Conservation (phyloP, 306 rosid genomes). For the Acacia acuminata region DNA sequence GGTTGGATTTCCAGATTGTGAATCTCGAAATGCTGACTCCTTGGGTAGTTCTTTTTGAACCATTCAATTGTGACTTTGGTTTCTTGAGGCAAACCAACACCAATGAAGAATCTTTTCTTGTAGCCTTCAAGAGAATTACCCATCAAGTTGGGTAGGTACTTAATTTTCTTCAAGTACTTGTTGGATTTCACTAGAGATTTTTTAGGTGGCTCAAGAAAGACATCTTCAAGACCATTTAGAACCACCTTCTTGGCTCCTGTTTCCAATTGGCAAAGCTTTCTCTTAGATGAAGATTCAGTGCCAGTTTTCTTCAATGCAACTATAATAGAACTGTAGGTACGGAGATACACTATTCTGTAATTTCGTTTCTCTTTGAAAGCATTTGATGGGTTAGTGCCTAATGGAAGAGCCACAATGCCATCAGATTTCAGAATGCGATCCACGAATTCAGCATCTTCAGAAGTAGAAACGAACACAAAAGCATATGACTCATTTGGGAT, state of each 20-base stretch:
- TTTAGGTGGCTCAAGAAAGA: conserved; percentile 59
- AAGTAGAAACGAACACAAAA: conserved; percentile 48
- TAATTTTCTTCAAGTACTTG: conserved; percentile 46
- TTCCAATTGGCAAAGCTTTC: conserved; percentile 41
- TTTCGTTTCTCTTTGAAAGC: conserved; percentile 40
- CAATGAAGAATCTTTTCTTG: conserved; percentile 45
- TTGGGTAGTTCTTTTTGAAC: conserved; percentile 59
- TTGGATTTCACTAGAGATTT: conserved; percentile 27
- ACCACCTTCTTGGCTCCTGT: conserved; percentile 33
- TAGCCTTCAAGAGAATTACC: conserved; percentile 55
- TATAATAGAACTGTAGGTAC: conserved; percentile 48
- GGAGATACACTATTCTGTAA: conserved; percentile 54
- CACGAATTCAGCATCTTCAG: conserved; percentile 48
- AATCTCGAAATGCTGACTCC: conserved; percentile 51
- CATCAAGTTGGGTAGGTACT: conserved; percentile 58
- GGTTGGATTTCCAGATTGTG: conserved; percentile 31
- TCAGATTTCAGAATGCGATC: conserved; percentile 57
- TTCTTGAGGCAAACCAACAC: conserved; percentile 47
- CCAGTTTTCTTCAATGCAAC: conserved; percentile 56
- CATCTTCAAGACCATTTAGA: conserved; percentile 53
- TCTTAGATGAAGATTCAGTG: conserved; percentile 31
- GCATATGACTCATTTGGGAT: conserved; percentile 51
- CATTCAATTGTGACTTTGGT: conserved; percentile 39
- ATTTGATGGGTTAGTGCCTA: conserved; percentile 41
- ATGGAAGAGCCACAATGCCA: conserved; percentile 65